Conservation (phyloP, 1,284 basidiomycete species). For the Xerocomus amazonicus region DNA sequence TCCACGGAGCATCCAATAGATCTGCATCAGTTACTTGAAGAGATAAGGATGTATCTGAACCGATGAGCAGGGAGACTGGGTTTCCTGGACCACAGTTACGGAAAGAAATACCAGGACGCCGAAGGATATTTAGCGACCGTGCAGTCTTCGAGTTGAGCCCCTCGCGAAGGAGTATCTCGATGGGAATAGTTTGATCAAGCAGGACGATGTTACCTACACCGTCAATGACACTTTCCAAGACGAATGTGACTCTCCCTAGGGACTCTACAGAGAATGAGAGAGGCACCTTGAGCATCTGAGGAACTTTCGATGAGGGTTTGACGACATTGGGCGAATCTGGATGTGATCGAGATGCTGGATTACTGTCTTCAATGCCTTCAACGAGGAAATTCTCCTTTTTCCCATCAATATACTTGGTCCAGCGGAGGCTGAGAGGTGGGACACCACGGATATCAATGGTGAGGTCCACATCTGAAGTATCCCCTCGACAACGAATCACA, state of each 20-base stretch:
- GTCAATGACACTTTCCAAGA: slow-evolving; percentile 71
- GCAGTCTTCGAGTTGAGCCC: slow-evolving; percentile 43
- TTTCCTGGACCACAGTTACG: slow-evolving; percentile 67
- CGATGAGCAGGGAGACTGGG: slow-evolving; percentile 74
- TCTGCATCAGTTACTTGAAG: slow-evolving; percentile 54
- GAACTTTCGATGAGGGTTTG: slow-evolving; percentile 30
- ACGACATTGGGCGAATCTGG: slow-evolving; percentile 21
- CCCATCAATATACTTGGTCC: slow-evolving; percentile 67
- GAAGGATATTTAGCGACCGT: slow-evolving; percentile 69
- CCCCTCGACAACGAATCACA: slow-evolving; percentile 69
- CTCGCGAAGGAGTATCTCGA: slow-evolving; percentile 22
- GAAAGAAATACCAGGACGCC: slow-evolving; percentile 76
- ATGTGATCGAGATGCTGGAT: slow-evolving; percentile 16
- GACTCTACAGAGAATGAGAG: slow-evolving; percentile 59
- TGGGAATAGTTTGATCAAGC: slow-evolving; percentile 35
- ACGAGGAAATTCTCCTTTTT: slow-evolving; percentile 68
- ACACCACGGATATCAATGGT: slow-evolving; percentile 73
- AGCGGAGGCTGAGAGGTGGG: slow-evolving; percentile 74
- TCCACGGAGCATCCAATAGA: slow-evolving; percentile 62
- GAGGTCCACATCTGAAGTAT: slow-evolving; percentile 59
- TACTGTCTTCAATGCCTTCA: slow-evolving; percentile 75
- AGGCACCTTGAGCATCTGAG: slow-evolving; percentile 65
- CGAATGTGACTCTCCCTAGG: slow-evolving; percentile 65
- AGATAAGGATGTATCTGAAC: slow-evolving; percentile 52
- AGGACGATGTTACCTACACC: slow-evolving; percentile 67